Evolutionary conservation across 208 protist genomes (phyloP).

Genomic region (Trypanosoma rangeli): DNA sequence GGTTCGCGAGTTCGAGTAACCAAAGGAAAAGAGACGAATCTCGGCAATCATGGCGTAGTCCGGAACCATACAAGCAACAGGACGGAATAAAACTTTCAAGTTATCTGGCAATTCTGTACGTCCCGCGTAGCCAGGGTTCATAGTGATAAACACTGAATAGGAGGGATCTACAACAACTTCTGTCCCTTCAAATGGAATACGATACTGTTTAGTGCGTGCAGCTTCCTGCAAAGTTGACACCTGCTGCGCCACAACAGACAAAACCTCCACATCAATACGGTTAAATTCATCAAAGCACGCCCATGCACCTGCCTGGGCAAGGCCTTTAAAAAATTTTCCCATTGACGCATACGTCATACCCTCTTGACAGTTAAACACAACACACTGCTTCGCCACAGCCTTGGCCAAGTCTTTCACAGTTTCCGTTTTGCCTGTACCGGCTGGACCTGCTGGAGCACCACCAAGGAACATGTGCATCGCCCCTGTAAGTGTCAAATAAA

Average conservation of each 20-base stretch:
- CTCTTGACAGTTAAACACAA: constrained; percentile 98
- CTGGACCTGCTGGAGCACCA: constrained; percentile 91
- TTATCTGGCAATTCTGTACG: constrained; percentile 98
- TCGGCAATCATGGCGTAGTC: constrained; percentile 99
- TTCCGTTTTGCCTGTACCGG: constrained; percentile 97
- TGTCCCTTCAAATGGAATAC: constrained; percentile 94
- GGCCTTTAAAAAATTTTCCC: constrained; percentile 97
- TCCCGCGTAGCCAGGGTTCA: constrained; percentile 99
- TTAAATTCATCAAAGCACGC: constrained; percentile 99
- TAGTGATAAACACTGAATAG: constrained; percentile 97
- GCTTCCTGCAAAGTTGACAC: constrained; percentile 95
- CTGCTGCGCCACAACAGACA: constrained; percentile 97
- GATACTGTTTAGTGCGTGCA: constrained; percentile 66
- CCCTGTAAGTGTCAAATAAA: constrained; percentile 96
- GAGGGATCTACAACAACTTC: constrained; percentile 94
- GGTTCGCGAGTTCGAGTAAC: constrained; percentile 94
- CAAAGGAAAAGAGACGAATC: constrained; percentile 98
- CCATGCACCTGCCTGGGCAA: constrained; percentile 96
- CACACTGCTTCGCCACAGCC: constrained; percentile 96
- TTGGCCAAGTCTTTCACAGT: constrained; percentile 98
- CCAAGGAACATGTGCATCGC: constrained; percentile 97
- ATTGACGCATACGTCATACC: constrained; percentile 96
- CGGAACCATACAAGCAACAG: constrained; percentile 98
- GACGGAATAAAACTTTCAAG: constrained; percentile 96
- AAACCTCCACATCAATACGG: constrained; percentile 97